A percentile compares a stretch with the other conserved stretches of the same genome.
phyloP scores from a whole-genome alignment of 257 asterid genomes.

The Verbascum thapsus region DNA sequence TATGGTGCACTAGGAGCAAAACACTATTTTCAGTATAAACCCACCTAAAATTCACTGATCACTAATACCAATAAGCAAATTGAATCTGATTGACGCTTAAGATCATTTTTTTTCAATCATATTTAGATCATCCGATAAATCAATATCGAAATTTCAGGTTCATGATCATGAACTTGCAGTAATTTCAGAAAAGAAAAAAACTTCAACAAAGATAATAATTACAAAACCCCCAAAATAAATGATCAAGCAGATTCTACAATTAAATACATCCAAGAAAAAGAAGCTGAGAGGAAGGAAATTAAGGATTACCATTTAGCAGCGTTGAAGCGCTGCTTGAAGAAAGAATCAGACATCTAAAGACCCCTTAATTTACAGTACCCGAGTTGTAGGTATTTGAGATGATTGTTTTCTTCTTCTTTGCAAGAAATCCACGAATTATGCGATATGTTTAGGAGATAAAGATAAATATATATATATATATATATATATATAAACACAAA shows the following conservation, averaged over 20 bases:
- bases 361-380: conserved; percentile 22
- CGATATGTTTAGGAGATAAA: not conserved
- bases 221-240: conserved; percentile 40
- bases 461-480: not conserved
- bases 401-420: too few species aligned
- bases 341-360: conserved; percentile 59
- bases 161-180: conserved; percentile 2
- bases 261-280: conserved; percentile 1
- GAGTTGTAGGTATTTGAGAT: not conserved
- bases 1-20: too few species aligned
- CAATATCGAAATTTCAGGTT: conserved; percentile 13
- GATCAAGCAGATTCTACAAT: conserved; percentile 4
- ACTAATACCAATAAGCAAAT: not conserved
- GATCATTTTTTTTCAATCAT: not conserved
- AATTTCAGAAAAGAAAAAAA: not conserved
- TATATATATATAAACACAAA: not conserved
- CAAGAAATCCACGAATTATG: conserved; percentile 23
- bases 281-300: not conserved
- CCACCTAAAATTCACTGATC: conserved; percentile 15
- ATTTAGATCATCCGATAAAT: conserved; percentile 5
- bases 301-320: conserved; percentile 75
- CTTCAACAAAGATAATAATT: not conserved
- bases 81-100: not conserved
- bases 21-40: too few species aligned
- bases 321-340: conserved; percentile 82